Base-by-base conservation (phyloP, 108 stramenopile species). In the Cyclotella baltica region DNA sequence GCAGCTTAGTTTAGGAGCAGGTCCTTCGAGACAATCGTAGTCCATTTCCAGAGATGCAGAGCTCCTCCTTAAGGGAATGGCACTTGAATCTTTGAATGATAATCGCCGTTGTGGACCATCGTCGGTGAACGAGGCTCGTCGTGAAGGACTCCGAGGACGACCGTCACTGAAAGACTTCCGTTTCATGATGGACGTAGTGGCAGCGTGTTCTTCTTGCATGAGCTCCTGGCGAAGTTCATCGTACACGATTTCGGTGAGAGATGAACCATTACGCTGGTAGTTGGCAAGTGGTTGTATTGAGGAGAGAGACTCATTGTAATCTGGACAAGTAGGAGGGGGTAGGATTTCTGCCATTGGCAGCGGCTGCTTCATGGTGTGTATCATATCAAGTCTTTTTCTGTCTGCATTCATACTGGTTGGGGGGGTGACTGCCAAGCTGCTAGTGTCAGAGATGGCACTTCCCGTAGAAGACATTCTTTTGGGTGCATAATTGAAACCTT, bases 1-100 rank as follows among this genome's bases (percentile, higher is more conserved):
- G 31, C 67, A 67, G 30, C 31, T 31, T 30, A 31, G 18, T 50
- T 67, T 67, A 3, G 19, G 48, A 18, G 48, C 25, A 0, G 67
- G 67, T 30, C 67, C 67, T 31, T 67, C 48, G 5, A 67, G 67
- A 31, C 27, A n/a, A 33, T 8, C 5, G 30, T 8, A 8, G 19
- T 59, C 58, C 58, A 59, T 6, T 30, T 33, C 29, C 5, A 34
- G 30, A 4, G 53, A 59, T 15, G 9, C 8, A 30, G 16, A 6
- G n/a, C 33, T 59, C 33, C 58, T 30, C 30, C 58, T 59, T 28
- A 19, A 10, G 58, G 31, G 19, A 5, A 34, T 30, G 11, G n/a
- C 51, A 13, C 4, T 52, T 52, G 51, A n/a, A 4, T 52, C 51
- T 43, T 43, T n/a, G n/a, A n/a, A n/a, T n/a, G n/a, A n/a, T n/a